These are phyloP conservation scores for Leavenworthia alabamica DNA, from an alignment of 345 rosid genomes.

Conservation along the genomic window DNA sequence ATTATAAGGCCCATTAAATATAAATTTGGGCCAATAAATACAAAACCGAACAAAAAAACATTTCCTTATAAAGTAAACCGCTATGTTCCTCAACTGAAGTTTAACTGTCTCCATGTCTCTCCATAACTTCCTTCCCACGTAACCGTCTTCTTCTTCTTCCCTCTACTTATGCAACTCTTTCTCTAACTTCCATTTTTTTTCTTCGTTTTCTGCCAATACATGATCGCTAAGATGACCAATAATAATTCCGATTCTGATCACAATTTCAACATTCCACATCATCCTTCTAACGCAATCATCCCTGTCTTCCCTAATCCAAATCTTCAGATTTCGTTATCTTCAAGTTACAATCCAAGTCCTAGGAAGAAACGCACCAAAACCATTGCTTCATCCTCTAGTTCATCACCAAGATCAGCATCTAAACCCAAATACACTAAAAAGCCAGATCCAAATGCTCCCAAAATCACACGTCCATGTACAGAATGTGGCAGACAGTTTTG, in stretches of 20 bases:
- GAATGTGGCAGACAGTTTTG: conserved; percentile 90
- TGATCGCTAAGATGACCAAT: conserved; percentile 21
- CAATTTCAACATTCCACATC: conserved; percentile 20
- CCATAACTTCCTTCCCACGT: conserved; percentile 25
- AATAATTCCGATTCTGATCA: conserved; percentile 25
- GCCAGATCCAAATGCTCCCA: conserved; percentile 67
- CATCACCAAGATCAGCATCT: conserved; percentile 7
- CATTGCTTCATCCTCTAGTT: conserved; percentile 8
- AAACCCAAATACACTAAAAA: conserved; percentile 48
- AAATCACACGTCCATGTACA: conserved; percentile 70
- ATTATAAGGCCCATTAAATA: conserved; percentile 1
- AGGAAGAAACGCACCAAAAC: conserved; percentile 47
- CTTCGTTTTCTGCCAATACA: background rate
- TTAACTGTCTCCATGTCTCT: conserved; percentile 28
- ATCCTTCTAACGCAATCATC: conserved; percentile 5
- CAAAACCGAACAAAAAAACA: background rate
- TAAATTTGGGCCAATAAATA: background rate
- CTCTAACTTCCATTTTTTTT: conserved; percentile 3
- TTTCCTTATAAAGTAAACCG: conserved; percentile 14
- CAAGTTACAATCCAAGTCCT: conserved; percentile 29
- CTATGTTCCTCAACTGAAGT: conserved; percentile 28
- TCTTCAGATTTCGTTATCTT: conserved; percentile 27
- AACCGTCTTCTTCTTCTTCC: conserved; percentile 23
- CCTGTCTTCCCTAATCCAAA: conserved; percentile 20
- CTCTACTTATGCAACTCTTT: conserved; percentile 35